These are phyloP conservation scores for Anaeromyces robustus DNA, from an alignment of 192 early-diverging fungal genomes.

Conservation along the genomic window DNA sequence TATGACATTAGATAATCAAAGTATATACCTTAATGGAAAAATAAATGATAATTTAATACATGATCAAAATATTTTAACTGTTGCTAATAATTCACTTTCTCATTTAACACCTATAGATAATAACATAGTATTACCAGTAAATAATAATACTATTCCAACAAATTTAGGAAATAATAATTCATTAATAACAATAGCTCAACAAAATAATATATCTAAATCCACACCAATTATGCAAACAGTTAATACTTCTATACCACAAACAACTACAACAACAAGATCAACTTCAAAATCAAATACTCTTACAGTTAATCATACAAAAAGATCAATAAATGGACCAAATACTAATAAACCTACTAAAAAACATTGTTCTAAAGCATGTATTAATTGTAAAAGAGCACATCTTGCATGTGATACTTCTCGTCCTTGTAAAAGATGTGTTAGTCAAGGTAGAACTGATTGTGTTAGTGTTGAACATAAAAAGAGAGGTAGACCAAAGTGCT, in stretches of 20 bases:
- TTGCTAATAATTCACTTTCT: not conserved
- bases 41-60: not conserved
- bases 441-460: slow-evolving; percentile 58
- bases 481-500: slow-evolving; percentile 52
- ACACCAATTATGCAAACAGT: not conserved
- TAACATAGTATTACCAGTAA: not conserved
- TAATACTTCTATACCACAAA: not conserved
- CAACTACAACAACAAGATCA: not conserved
- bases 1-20: not conserved
- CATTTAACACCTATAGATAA: not conserved
- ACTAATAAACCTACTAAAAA: slow-evolving; percentile 17
- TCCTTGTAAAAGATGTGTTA: slow-evolving; percentile 65
- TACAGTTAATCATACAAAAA: not conserved
- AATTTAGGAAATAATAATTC: not conserved
- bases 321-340: not conserved
- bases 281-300: not conserved
- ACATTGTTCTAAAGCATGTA: slow-evolving; percentile 73
- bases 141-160: not conserved
- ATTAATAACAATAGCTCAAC: not conserved
- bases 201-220: not conserved
- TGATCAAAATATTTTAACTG: not conserved
- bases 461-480: slow-evolving; percentile 77
- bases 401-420: slow-evolving; percentile 71
- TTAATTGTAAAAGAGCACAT: slow-evolving; percentile 76
- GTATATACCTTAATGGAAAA: not conserved